These are phyloP conservation scores for Sphaerulina populicola DNA, from an alignment of 2,329 filamentous ascomycete species.

Conservation along the genomic window DNA sequence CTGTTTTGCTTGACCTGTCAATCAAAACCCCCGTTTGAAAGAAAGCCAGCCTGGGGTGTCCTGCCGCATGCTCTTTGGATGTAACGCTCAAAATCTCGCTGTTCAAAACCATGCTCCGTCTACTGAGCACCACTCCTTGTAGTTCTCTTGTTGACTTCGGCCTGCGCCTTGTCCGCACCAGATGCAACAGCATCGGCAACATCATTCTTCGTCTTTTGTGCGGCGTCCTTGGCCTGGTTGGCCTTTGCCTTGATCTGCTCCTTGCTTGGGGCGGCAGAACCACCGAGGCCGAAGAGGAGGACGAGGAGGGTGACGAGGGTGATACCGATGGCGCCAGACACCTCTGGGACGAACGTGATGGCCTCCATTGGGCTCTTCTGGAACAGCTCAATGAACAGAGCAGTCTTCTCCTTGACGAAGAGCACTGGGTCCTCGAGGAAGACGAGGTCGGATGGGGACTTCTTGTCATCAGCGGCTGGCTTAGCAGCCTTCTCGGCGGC, in stretches of 20 bases:
- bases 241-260: slow-evolving; percentile 62
- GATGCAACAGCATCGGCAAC: slow-evolving; percentile 55
- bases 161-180: slow-evolving; percentile 67
- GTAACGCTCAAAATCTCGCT: neutral
- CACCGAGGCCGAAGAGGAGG: slow-evolving; percentile 56
- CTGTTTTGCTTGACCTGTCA: neutral
- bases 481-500: slow-evolving; percentile 72
- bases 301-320: slow-evolving; percentile 61
- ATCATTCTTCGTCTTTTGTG: slow-evolving; percentile 58
- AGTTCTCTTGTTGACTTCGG: slow-evolving; percentile 50
- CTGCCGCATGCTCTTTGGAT: neutral
- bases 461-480: slow-evolving; percentile 54
- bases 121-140: slow-evolving; percentile 21
- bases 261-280: slow-evolving; percentile 55
- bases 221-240: slow-evolving; percentile 67
- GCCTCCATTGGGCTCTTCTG: slow-evolving; percentile 76
- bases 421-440: slow-evolving; percentile 85
- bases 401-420: slow-evolving; percentile 86
- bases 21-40: neutral
- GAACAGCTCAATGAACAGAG: slow-evolving; percentile 79
- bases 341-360: slow-evolving; percentile 82
- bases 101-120: neutral
- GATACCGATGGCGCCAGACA: slow-evolving; percentile 70
- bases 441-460: slow-evolving; percentile 66
- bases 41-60: neutral